Evolutionary conservation across 2,329 filamentous ascomycete genomes (phyloP).

Genomic region (Scedosporium apiospermum): DNA sequence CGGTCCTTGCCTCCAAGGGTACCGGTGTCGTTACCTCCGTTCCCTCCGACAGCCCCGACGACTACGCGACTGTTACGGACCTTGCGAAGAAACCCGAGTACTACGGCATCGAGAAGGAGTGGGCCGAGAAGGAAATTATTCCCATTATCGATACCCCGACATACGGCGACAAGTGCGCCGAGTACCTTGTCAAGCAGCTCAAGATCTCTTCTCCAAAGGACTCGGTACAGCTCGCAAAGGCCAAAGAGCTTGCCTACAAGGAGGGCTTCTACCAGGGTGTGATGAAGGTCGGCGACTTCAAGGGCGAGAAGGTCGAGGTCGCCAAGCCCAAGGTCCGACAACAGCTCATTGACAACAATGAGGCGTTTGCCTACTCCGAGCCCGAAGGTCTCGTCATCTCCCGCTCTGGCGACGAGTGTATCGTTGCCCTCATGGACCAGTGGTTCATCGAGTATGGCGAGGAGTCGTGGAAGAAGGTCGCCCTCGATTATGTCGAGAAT

Average conservation of each 20-base stretch:
- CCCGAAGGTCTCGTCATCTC: constrained; percentile 84
- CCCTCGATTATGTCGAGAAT: constrained; percentile 62
- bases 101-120: constrained; percentile 94
- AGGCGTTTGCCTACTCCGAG: constrained; percentile 88
- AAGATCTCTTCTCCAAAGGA: constrained; percentile 98
- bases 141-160: constrained; percentile 84
- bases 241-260: constrained; percentile 94
- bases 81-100: constrained; percentile 92
- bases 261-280: constrained; percentile 94
- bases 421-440: constrained; percentile 87
- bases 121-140: constrained; percentile 82
- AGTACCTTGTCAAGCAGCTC: constrained; percentile 76
- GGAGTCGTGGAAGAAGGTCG: constrained; percentile 72
- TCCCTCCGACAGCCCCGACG: constrained; percentile 87
- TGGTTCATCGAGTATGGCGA: constrained; percentile 98
- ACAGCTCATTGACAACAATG: constrained; percentile 63
- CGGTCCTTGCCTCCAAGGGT: constrained; percentile 84
- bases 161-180: constrained; percentile 78
- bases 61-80: constrained; percentile 82
- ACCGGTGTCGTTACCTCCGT: constrained; percentile 95
- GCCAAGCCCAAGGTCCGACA: constrained; percentile 80
- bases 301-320: constrained; percentile 74
- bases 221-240: constrained; percentile 75
- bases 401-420: constrained; percentile 84
- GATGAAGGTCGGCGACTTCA: constrained; percentile 81